Conservation (phyloP, 2,329 filamentous ascomycete genomes). For the Aspergillus sp. region DNA sequence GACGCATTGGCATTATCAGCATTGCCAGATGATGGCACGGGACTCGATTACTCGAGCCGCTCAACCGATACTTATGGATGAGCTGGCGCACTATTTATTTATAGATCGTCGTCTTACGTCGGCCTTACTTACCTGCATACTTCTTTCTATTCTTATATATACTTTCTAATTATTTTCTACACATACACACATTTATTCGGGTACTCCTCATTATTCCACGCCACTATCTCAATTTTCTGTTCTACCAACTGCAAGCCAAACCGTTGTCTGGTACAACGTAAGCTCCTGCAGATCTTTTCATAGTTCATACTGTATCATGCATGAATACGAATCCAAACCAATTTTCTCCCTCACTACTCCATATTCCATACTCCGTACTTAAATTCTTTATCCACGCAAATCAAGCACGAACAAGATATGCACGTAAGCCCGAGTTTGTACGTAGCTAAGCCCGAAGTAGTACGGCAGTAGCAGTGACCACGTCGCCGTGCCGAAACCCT, state of each 20-base stretch:
- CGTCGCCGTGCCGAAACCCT: too few relatives aligned
- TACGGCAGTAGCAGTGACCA: too few relatives aligned
- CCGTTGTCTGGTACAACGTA: neutral
- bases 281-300: neutral
- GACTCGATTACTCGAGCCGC: neutral
- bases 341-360: neutral
- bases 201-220: neutral
- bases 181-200: neutral
- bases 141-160: slow-evolving; percentile 1
- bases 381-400: neutral
- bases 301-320: too few relatives aligned
- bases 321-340: neutral
- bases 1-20: neutral
- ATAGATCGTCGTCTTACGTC: slow-evolving; percentile 1
- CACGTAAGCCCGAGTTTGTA: too few relatives aligned
- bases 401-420: neutral
- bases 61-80: neutral
- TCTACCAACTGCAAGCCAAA: neutral
- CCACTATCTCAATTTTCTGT: neutral
- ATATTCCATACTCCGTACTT: too few relatives aligned
- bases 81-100: neutral
- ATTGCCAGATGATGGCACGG: neutral
- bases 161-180: neutral
- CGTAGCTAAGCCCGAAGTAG: too few relatives aligned
- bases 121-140: neutral